phyloP scores from a whole-genome alignment of 306 rosid species.

The Corylus heterophylla region DNA sequence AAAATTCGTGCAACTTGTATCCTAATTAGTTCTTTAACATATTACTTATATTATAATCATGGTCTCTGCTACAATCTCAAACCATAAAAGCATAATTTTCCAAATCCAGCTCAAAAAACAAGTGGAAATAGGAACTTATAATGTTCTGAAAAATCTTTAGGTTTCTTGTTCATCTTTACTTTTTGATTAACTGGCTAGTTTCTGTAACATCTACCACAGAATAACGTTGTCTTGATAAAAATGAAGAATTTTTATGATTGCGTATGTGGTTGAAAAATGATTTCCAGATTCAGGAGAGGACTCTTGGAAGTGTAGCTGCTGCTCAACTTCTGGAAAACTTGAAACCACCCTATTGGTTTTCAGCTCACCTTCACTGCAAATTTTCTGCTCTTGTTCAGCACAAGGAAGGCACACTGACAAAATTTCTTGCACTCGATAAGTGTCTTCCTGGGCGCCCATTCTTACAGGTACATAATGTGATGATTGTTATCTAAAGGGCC shows the following conservation, averaged over 20 bases:
- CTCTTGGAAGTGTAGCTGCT: constrained; percentile 82
- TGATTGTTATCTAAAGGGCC: constrained; percentile 7
- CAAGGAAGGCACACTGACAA: constrained; percentile 82
- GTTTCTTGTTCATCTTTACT: neutral
- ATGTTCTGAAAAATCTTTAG: neutral
- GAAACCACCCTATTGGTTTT: constrained; percentile 90
- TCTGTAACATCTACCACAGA: neutral
- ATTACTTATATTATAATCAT: too few relatives aligned
- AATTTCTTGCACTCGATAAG: constrained; percentile 95
- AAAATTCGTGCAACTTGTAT: too few relatives aligned
- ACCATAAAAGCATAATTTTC: too few relatives aligned
- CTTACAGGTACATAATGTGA: constrained; percentile 65
- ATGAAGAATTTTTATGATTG: neutral
- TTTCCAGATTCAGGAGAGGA: constrained; percentile 70
- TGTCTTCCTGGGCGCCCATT: constrained; percentile 74
- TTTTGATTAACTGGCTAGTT: neutral
- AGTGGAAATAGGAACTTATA: neutral
- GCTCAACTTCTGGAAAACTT: constrained; percentile 78
- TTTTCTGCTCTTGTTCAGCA: constrained; percentile 96
- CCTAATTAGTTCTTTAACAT: too few relatives aligned
- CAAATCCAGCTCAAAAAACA: too few relatives aligned
- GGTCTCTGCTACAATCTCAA: too few relatives aligned
- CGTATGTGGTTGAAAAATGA: constrained; percentile 18
- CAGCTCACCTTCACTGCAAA: constrained; percentile 94
- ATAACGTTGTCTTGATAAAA: neutral